phyloP scores from a whole-genome alignment of 2,329 filamentous ascomycete species.

The Fusarium sp. region DNA sequence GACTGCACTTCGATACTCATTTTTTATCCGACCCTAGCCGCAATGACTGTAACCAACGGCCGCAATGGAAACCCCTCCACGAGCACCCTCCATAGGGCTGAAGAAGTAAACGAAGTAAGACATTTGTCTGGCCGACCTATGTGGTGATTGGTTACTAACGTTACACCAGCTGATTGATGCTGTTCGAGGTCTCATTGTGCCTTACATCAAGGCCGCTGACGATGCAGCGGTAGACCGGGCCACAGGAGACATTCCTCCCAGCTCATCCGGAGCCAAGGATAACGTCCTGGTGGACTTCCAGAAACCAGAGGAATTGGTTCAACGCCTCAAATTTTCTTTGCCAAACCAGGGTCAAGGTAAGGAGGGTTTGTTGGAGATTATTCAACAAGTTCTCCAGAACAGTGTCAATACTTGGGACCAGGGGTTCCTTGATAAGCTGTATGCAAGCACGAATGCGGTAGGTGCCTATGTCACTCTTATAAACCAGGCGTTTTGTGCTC shows the following conservation, averaged over 20 bases:
- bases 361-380: constrained; percentile 79
- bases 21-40: constrained; percentile 26
- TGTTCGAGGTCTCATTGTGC: constrained; percentile 77
- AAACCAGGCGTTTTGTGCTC: constrained; percentile 2
- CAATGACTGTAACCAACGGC: constrained; percentile 49
- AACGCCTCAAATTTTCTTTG: constrained; percentile 71
- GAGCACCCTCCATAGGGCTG: constrained; percentile 51
- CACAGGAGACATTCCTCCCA: constrained; percentile 64
- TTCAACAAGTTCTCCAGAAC: constrained; percentile 81
- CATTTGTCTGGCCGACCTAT: constrained; percentile 5
- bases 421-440: constrained; percentile 96
- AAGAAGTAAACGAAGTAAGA: constrained; percentile 53
- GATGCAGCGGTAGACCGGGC: constrained; percentile 67
- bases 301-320: constrained; percentile 69
- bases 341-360: constrained; percentile 74
- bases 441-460: constrained; percentile 88
- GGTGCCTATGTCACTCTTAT: constrained; percentile 44
- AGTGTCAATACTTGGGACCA: constrained; percentile 99
- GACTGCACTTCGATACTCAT: constrained; percentile 1
- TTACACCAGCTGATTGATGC: constrained; percentile 73
- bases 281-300: constrained; percentile 76
- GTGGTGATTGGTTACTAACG: constrained; percentile 43
- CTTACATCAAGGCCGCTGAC: constrained; percentile 80
- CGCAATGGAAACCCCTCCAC: constrained; percentile 42
- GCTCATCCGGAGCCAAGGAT: constrained; percentile 57